A percentile compares a stretch with the other conserved stretches of the same genome.
Conservation (phyloP, 2,329 filamentous ascomycete genomes). For the Tolypocladium pustulatum region DNA sequence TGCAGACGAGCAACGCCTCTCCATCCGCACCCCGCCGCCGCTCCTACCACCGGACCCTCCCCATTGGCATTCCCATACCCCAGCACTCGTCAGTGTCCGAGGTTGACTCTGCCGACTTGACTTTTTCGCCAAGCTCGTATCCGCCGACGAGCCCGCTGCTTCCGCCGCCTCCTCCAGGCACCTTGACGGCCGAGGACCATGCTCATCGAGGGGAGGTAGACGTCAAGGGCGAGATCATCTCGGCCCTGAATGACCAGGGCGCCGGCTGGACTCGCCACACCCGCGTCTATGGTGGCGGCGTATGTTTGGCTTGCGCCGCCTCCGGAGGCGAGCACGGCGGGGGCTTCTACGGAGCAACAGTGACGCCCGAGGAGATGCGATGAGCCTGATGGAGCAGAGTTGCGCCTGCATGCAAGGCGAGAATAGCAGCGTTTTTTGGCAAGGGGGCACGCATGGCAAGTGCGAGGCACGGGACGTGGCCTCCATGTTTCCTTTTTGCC, state of each 20-base stretch:
- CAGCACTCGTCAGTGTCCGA: conserved; percentile 11
- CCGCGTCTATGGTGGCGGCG: conserved; percentile 47
- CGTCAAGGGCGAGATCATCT: conserved; percentile 40
- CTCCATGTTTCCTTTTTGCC: background rate
- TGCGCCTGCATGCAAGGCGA: background rate
- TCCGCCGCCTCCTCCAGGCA: conserved; percentile 33
- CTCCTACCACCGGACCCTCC: conserved; percentile 31
- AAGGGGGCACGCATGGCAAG: background rate
- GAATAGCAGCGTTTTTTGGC: background rate
- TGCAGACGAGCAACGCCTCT: conserved; percentile 14
- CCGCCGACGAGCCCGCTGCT: conserved; percentile 36
- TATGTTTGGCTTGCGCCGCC: conserved; percentile 44
- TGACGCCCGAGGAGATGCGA: conserved; percentile 41
- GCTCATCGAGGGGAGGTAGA: conserved; percentile 24
- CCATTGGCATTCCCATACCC: conserved; percentile 21
- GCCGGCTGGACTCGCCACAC: conserved; percentile 47
- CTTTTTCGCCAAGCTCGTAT: conserved; percentile 37
- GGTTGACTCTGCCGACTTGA: conserved; percentile 15
- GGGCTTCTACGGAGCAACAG: conserved; percentile 44
- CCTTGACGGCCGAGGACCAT: conserved; percentile 9
- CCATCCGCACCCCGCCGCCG: conserved; percentile 25
- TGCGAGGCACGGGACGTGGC: background rate
- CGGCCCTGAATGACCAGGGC: conserved; percentile 34
- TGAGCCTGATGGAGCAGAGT: conserved; percentile 8
- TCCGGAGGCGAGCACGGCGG: conserved; percentile 31